Base-by-base conservation (phyloP, 169 alveolate genomes). In the Plasmodium fragile region DNA sequence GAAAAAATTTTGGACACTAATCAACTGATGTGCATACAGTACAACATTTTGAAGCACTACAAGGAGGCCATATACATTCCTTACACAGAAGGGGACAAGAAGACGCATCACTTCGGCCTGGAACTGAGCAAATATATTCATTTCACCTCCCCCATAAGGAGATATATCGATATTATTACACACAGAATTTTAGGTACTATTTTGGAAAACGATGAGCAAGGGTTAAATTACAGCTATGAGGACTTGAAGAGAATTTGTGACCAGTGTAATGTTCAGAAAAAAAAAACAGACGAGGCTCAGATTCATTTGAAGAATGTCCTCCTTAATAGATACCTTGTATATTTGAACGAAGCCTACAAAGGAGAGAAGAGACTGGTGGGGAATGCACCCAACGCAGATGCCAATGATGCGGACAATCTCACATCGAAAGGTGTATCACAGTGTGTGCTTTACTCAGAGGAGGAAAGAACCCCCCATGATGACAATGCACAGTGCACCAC, bases 81-180 rank as follows among this genome's bases (percentile, higher is more conserved):
- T 0, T 52, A 81, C 30, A 32, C 73, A 73, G 94, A 92, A 18
- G 72, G 83, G 18, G 77, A 70, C 11, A 84, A 95, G 32, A 93
- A 95, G 45, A 52, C 82, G 3, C 92, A 93, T 75, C 99, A 99
- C 95, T 99, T 99, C 98, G 99, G 99, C 59, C 95, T 99, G 32
- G 99, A 99, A 0, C 98, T 98, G 81, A 98, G 98, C 53, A 96
- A 98, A 39, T 99, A 99, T 93, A 98, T 99, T 36, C 99, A 99
- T 95, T 99, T 99, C 95, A 99, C 99, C 7, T 98, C 99, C n/a
- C 99, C 99, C 2, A 99, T 99, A 79, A 97, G 99, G 95, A 97
- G 99, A 93, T 99, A 99, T 96, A 99, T 99, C 2, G 99, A 99
- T 96, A 97, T 99, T 36, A 93, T 98, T 59, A 99, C 99, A 18